Conservation (phyloP, 148 eudicot genomes). For the Cornus kousa region DNA sequence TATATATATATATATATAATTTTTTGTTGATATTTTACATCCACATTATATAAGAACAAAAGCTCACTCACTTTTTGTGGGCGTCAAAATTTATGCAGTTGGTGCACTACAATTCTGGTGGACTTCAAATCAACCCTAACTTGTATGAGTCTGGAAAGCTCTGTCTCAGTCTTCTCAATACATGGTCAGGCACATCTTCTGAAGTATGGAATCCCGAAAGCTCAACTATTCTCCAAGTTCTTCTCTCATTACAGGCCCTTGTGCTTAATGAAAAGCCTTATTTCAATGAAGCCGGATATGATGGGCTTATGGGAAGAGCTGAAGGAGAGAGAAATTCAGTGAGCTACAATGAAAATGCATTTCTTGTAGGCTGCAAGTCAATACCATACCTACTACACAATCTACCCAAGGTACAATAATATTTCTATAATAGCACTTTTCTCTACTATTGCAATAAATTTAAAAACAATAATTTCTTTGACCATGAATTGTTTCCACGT, state of each 20-base stretch:
- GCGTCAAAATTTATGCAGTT: slow-evolving; percentile 40
- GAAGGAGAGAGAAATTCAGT: slow-evolving; percentile 93
- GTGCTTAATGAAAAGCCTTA: slow-evolving; percentile 95
- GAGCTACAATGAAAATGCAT: slow-evolving; percentile 90
- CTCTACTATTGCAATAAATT: background rate
- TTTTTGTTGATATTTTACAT: too few relatives aligned
- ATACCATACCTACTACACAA: slow-evolving; percentile 69
- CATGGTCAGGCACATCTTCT: slow-evolving; percentile 84
- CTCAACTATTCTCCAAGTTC: slow-evolving; percentile 91
- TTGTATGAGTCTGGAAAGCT: slow-evolving; percentile 94
- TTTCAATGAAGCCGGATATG: slow-evolving; percentile 94
- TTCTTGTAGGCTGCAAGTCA: slow-evolving; percentile 79
- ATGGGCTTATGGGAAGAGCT: slow-evolving; percentile 71
- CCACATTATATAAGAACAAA: too few relatives aligned
- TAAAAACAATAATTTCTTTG: too few relatives aligned
- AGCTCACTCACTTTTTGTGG: background rate
- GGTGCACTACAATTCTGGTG: slow-evolving; percentile 86
- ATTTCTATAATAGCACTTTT: background rate
- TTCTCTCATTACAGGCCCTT: slow-evolving; percentile 92
- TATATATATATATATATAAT: too few relatives aligned
- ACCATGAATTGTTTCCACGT: too few relatives aligned
- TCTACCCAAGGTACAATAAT: slow-evolving; percentile 66
- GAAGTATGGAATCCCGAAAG: slow-evolving; percentile 90
- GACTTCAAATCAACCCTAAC: slow-evolving; percentile 91
- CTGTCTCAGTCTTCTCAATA: slow-evolving; percentile 93